A percentile compares a stretch with the other conserved stretches of the same genome.
phyloP scores from a whole-genome alignment of 495 filamentous ascomycete genomes.

The Penicillium crystallinum region DNA sequence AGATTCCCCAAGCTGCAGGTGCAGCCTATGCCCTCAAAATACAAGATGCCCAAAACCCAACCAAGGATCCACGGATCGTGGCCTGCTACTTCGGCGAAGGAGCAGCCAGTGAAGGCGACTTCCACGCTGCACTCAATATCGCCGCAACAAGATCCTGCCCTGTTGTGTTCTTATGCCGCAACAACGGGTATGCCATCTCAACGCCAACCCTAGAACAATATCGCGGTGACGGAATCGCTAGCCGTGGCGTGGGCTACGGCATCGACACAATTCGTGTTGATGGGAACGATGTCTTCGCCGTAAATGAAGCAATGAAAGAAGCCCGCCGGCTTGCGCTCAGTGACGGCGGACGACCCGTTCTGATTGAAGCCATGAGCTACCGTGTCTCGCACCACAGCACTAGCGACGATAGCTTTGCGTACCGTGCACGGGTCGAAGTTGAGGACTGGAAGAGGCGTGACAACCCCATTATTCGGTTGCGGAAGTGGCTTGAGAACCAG shows the following conservation, averaged over 20 bases:
- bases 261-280: slow-evolving; percentile 96
- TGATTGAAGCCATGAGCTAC: slow-evolving; percentile 97
- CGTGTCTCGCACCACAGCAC: slow-evolving; percentile 97
- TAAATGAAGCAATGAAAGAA: slow-evolving; percentile 74
- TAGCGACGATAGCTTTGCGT: slow-evolving; percentile 95
- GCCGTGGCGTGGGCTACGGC: slow-evolving; percentile 89
- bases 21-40: slow-evolving; percentile 94
- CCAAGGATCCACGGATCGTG: slow-evolving; percentile 60
- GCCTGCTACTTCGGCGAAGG: slow-evolving; percentile 96
- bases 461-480: slow-evolving; percentile 84
- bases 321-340: slow-evolving; percentile 73
- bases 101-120: slow-evolving; percentile 96
- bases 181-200: slow-evolving; percentile 95
- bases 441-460: slow-evolving; percentile 97
- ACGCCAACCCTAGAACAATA: slow-evolving; percentile 96
- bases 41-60: slow-evolving; percentile 68
- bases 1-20: slow-evolving; percentile 91
- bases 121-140: slow-evolving; percentile 95
- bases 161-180: slow-evolving; percentile 90
- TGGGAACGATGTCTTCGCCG: slow-evolving; percentile 95
- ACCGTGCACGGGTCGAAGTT: slow-evolving; percentile 88
- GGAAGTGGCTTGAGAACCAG: slow-evolving; percentile 85
- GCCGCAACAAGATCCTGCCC: slow-evolving; percentile 90
- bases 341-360: slow-evolving; percentile 71
- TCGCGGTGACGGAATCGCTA: slow-evolving; percentile 93